Conservation (phyloP, 1,139 yeast species). For the Entelexis sorbosivorans region DNA sequence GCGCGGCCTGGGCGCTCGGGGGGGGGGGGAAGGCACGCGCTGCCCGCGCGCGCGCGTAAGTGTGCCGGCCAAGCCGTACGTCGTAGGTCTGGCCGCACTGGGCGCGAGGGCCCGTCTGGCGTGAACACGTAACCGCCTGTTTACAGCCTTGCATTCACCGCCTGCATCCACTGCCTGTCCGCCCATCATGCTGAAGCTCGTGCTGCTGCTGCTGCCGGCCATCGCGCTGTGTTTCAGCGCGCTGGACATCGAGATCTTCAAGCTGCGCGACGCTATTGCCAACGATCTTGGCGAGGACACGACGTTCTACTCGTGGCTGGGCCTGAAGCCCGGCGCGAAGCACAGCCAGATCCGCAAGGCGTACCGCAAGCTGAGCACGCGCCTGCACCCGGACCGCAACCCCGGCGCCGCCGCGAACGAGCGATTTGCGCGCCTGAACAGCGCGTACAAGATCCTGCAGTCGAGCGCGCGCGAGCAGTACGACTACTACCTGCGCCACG, state of each 20-base stretch:
- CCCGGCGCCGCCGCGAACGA: constrained; percentile 36
- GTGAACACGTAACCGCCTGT: neutral
- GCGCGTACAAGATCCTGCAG: constrained; percentile 63
- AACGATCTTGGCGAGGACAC: constrained; percentile 52
- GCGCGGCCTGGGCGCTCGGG: too few species aligned
- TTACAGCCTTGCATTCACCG: too few species aligned
- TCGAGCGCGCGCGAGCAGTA: constrained; percentile 58
- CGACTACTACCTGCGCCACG: constrained; percentile 71
- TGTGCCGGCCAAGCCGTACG: neutral
- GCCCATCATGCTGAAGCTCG: neutral
- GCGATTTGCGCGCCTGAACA: constrained; percentile 62
- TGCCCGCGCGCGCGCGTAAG: neutral
- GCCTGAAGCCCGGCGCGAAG: constrained; percentile 34
- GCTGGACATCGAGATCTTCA: constrained; percentile 72
- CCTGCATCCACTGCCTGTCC: neutral
- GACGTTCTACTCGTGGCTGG: constrained; percentile 51
- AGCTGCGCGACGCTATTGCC: constrained; percentile 54
- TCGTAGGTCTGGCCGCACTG: neutral
- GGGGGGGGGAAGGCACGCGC: too few species aligned
- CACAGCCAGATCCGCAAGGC: constrained; percentile 61
- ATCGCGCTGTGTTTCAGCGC: constrained; percentile 35
- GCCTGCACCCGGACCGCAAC: constrained; percentile 68
- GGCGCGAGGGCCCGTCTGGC: too few species aligned
- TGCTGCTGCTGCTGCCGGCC: constrained; percentile 16
- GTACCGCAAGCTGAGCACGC: constrained; percentile 56